Evolutionary conservation across 148 eudicot species (phyloP).

Genomic region (Polygonum maritimum): DNA sequence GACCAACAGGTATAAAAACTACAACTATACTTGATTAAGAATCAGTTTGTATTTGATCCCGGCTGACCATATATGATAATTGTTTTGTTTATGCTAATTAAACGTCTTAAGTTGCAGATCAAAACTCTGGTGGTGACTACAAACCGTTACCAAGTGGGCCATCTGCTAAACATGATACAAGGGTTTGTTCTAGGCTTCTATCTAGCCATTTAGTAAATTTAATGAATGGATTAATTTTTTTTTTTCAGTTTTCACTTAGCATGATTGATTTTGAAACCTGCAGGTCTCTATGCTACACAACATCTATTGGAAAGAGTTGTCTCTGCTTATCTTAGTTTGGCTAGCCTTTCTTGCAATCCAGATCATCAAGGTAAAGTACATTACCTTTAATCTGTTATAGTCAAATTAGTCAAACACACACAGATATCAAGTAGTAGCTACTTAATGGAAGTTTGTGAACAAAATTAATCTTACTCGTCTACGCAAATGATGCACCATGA

Average conservation of each 20-base stretch:
- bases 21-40: neutral
- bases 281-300: conserved; percentile 45
- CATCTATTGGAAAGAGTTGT: conserved; percentile 60
- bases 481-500: neutral
- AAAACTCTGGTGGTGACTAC: conserved; percentile 41
- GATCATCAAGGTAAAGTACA: conserved; percentile 39
- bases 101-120: conserved; percentile 16
- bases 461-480: neutral
- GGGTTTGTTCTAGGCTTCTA: neutral
- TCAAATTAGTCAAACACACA: neutral
- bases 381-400: neutral
- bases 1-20: neutral
- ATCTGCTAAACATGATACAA: conserved; percentile 19
- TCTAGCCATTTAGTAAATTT: neutral
- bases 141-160: conserved; percentile 52
- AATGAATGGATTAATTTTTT: neutral
- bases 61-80: neutral
- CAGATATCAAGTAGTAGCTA: too few relatives aligned
- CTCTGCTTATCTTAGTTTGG: conserved; percentile 57
- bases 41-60: neutral
- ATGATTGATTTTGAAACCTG: neutral
- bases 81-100: neutral
- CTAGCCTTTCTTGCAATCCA: conserved; percentile 55
- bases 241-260: conserved; percentile 1
- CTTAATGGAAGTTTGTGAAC: too few relatives aligned